A percentile compares a stretch with the other conserved stretches of the same genome.
Evolutionary conservation across 2,329 filamentous ascomycete genomes (phyloP).

Genomic region (Xylaria sp.): DNA sequence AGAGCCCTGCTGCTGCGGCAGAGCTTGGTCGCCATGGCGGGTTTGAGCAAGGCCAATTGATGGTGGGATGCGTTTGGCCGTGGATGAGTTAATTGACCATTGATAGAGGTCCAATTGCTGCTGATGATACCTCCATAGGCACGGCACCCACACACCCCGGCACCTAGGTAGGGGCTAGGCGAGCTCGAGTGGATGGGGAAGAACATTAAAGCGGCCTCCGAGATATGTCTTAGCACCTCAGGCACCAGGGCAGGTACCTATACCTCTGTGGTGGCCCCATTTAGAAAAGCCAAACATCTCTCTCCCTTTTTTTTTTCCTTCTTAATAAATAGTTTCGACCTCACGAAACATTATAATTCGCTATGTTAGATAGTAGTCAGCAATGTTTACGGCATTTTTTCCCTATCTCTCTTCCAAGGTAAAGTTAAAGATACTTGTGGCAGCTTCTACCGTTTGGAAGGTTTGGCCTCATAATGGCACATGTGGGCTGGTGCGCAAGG

Average conservation of each 20-base stretch:
- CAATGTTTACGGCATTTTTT: no score
- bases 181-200: conserved; percentile 26
- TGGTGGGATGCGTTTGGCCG: conserved; percentile 33
- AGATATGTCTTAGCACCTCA: neutral
- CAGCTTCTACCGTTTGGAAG: no score
- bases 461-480: no score
- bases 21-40: conserved; percentile 70
- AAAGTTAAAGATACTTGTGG: no score
- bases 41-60: conserved; percentile 58
- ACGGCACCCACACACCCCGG: neutral
- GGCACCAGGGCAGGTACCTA: neutral
- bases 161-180: neutral
- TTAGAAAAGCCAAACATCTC: no score
- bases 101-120: conserved; percentile 18
- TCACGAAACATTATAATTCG: neutral
- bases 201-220: conserved; percentile 32
- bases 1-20: conserved; percentile 67
- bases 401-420: no score
- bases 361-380: no score
- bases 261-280: no score
- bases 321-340: neutral
- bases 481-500: neutral
- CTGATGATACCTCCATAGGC: conserved; percentile 10
- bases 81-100: conserved; percentile 37
- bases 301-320: no score